Conservation (phyloP, 2,329 filamentous ascomycete species). For the Cladophialophora bantiana region DNA sequence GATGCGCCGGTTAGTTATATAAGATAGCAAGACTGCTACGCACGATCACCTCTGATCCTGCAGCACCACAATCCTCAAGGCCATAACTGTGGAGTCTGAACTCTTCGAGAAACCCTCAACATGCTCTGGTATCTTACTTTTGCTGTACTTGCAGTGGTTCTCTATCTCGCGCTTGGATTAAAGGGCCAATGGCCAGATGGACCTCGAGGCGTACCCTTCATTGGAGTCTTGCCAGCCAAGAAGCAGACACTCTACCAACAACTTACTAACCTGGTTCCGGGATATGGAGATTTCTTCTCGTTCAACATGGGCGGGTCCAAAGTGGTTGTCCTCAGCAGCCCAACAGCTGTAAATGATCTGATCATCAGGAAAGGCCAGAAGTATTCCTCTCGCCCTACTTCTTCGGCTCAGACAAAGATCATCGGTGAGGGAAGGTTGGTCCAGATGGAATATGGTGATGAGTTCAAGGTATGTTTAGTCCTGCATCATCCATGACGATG, state of each 20-base stretch:
- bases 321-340: constrained; percentile 29
- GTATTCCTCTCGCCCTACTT: constrained; percentile 22
- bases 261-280: constrained; percentile 13
- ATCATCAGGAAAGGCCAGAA: constrained; percentile 28
- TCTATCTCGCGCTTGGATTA: neutral
- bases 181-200: constrained; percentile 10
- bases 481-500: neutral
- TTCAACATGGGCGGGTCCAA: constrained; percentile 21
- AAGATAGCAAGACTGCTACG: neutral
- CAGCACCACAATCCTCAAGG: neutral
- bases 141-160: neutral
- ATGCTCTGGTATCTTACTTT: constrained; percentile 12
- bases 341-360: constrained; percentile 25
- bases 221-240: constrained; percentile 19
- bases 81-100: neutral
- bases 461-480: constrained; percentile 23
- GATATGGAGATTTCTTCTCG: constrained; percentile 31
- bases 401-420: constrained; percentile 21
- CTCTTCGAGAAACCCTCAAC: neutral
- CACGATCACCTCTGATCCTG: neutral
- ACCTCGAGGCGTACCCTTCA: constrained; percentile 13
- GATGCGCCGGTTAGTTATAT: neutral
- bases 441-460: constrained; percentile 24
- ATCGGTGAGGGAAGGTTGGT: constrained; percentile 22
- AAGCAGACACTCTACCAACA: constrained; percentile 14